Base-by-base conservation (phyloP, 306 rosid species). In the Hylodesmum podocarpum region DNA sequence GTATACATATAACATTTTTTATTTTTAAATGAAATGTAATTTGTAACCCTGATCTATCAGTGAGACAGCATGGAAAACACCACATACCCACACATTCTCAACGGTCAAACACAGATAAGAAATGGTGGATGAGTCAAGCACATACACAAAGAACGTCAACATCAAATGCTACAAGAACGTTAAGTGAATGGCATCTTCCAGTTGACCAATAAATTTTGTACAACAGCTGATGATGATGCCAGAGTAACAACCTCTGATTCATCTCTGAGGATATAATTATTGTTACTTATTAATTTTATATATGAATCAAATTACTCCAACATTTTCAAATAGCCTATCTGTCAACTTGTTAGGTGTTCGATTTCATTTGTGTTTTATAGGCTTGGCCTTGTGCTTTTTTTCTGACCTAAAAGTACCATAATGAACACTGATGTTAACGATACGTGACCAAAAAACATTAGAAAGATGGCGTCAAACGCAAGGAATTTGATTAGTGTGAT, bases 401-500 rank as follows among this genome's bases (percentile, higher is more conserved):
- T 34, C 9, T 25, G 28, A 66, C 21, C 11, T 19, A 77, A 54
- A 46, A 66, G 59, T 1, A 28, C 59, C 59, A 25, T 6, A 51
- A 50, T 3, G n/a, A 77, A 29, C 74, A 77, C 40, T 25, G 19
- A 65, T 50, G 21, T 44, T 33, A 10, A 13, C 44, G 13, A 16
- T 8, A 12, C 39, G 5, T 24, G 77, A 16, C 6, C 22, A 67
- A 50, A 28, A 47, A 65, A 41, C 49, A 6, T 19, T 3, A 33
- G 28, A 55, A 69, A 69, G 53, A 37, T 61, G 78, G 53, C 73
- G 80, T 73, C 19, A 59, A 58, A 66, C 16, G 46, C 46, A 73
- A 67, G 77, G 33, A 31, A 39, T 67, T 39, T 34, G 29, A 39
- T 53, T 24, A 33, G 25, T n/a, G n/a, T n/a, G n/a, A n/a, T n/a